A percentile compares a stretch with the other conserved stretches of the same genome.
phyloP scores from a whole-genome alignment of 441 rosid genomes.

The Melastoma candidum region DNA sequence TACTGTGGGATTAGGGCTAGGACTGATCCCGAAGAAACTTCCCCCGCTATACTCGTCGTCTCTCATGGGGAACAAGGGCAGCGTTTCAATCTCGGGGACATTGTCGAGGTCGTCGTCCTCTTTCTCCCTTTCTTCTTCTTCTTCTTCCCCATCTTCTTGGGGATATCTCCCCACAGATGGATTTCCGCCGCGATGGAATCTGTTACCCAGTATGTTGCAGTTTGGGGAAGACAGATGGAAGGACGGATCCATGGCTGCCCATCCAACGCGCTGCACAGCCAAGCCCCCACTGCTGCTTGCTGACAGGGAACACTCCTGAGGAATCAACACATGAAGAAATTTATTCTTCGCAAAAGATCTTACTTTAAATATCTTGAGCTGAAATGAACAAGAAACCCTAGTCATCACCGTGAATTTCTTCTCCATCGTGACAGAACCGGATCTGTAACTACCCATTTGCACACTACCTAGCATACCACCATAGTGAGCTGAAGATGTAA shows the following conservation, averaged over 20 bases:
- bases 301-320: slow-evolving; percentile 65
- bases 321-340: slow-evolving; percentile 3
- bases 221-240: slow-evolving; percentile 20
- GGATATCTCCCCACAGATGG: slow-evolving; percentile 22
- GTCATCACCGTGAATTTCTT: slow-evolving; percentile 50
- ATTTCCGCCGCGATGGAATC: slow-evolving; percentile 28
- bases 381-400: not conserved
- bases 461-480: slow-evolving; percentile 31
- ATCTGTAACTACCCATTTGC: slow-evolving; percentile 50
- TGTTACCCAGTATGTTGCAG: not conserved
- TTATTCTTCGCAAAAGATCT: not conserved
- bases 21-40: slow-evolving; percentile 14
- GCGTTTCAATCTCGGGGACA: slow-evolving; percentile 50
- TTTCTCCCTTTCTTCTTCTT: slow-evolving; percentile 17
- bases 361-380: not conserved
- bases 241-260: slow-evolving; percentile 37
- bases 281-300: slow-evolving; percentile 30
- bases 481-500: slow-evolving; percentile 36
- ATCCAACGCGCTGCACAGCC: slow-evolving; percentile 28
- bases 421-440: slow-evolving; percentile 61
- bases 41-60: slow-evolving; percentile 26
- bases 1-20: slow-evolving; percentile 4
- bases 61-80: slow-evolving; percentile 82
- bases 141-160: slow-evolving; percentile 3
- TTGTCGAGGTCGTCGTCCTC: slow-evolving; percentile 23